Conservation (phyloP, 768 basidiomycete species). For the Boletus edulis region DNA sequence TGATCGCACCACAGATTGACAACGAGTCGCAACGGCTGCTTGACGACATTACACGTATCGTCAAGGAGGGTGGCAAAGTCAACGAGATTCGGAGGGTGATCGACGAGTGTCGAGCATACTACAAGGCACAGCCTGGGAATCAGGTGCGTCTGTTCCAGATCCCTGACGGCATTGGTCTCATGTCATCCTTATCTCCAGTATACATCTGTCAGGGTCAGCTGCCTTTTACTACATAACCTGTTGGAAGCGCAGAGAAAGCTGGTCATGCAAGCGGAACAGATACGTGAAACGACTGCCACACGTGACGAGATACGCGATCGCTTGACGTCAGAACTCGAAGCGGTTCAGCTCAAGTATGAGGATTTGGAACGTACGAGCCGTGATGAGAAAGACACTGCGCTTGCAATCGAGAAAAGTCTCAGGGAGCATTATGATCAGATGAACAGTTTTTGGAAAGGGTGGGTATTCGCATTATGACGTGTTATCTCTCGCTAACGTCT, state of each 20-base stretch:
- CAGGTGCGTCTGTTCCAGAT: slow-evolving; percentile 32
- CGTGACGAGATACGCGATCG: slow-evolving; percentile 32
- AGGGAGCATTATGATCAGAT: slow-evolving; percentile 50
- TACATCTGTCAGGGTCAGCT: slow-evolving; percentile 48
- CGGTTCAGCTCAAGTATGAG: slow-evolving; percentile 39
- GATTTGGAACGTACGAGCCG: slow-evolving; percentile 39
- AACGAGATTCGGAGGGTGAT: slow-evolving; percentile 48
- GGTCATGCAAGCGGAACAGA: slow-evolving; percentile 33
- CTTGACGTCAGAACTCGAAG: slow-evolving; percentile 34
- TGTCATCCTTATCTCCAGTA: slow-evolving; percentile 35
- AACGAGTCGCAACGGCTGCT: slow-evolving; percentile 52
- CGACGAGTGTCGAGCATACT: slow-evolving; percentile 47
- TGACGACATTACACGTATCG: slow-evolving; percentile 49
- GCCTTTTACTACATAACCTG: slow-evolving; percentile 49
- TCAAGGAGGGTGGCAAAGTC: slow-evolving; percentile 55
- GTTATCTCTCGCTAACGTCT: slow-evolving; percentile 19
- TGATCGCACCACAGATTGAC: slow-evolving; percentile 29
- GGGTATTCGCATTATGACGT: slow-evolving; percentile 15
- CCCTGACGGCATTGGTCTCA: slow-evolving; percentile 9
- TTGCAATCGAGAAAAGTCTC: slow-evolving; percentile 51
- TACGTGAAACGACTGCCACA: slow-evolving; percentile 30
- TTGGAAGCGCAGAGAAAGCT: slow-evolving; percentile 46
- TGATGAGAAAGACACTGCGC: slow-evolving; percentile 51
- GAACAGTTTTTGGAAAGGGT: slow-evolving; percentile 40
- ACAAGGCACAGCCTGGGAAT: slow-evolving; percentile 44